phyloP scores from a whole-genome alignment of 345 rosid species.

The Cardamine resedifolia region DNA sequence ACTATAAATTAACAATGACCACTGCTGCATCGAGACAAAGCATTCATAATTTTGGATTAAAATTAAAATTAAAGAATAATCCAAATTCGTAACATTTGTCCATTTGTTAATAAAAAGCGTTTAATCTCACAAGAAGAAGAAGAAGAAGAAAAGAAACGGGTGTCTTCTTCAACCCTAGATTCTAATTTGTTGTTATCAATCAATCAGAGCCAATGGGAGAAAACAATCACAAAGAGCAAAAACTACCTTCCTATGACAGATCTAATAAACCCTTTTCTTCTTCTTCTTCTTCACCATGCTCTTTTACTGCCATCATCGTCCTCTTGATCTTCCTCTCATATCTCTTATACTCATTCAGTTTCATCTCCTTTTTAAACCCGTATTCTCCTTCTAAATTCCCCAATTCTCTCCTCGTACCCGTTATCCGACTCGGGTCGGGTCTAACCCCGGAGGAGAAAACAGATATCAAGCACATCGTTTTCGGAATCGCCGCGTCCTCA shows the following conservation, averaged over 20 bases:
- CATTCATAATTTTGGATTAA: not conserved
- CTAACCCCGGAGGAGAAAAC: constrained; percentile 10
- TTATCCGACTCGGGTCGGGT: constrained; percentile 38
- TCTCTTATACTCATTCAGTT: constrained; percentile 48
- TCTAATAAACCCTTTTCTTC: constrained; percentile 27
- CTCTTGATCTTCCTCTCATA: constrained; percentile 41
- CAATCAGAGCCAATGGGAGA: constrained; percentile 23
- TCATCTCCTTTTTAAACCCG: constrained; percentile 44
- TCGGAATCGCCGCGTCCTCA: constrained; percentile 61
- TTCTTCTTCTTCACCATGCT: constrained; percentile 18
- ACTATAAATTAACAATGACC: not conserved
- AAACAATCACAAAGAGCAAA: constrained; percentile 31
- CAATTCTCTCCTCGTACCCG: constrained; percentile 30
- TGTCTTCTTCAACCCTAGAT: not conserved
- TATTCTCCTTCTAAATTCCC: constrained; percentile 31
- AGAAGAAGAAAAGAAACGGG: not conserved
- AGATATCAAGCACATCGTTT: constrained; percentile 57
- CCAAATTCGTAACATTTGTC: not conserved
- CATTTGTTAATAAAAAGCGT: constrained; percentile 3
- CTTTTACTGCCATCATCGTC: constrained; percentile 35
- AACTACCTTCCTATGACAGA: not conserved
- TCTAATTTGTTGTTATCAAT: not conserved
- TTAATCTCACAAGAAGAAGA: not conserved
- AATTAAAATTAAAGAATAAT: not conserved
- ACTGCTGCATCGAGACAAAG: constrained; percentile 11